Evolutionary conservation across 1,139 yeast genomes (phyloP), one percentile per base, ranked within the genome.

Genomic region (Debaryomyces singareniensis): DNA sequence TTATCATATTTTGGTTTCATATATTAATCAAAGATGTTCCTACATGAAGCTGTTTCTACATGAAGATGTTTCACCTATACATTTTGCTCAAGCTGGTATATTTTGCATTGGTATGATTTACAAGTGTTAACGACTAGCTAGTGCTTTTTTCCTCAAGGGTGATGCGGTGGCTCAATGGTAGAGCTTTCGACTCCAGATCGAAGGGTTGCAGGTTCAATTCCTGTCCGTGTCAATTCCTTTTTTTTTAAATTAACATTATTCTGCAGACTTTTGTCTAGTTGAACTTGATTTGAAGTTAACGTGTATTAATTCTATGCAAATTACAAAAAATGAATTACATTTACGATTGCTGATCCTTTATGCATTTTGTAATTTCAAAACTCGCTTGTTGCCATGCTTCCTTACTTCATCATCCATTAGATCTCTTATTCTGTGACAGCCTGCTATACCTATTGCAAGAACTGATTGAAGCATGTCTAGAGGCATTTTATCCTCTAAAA

Each of bases 131-230:
- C n/a, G n/a, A n/a, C n/a, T n/a, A n/a, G n/a, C n/a, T n/a, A 16
- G 16, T 15, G 5, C 24, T 13, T 15, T 6, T 26, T 26, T 12
- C 18, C 22, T 32, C 25, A 58, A 22, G 61, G 65, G 47, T 57
- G 85, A 76, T 76, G 86, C 84, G 80, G 84, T 78, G 85, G 86
- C 86, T 79, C 87, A 78, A 79, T 78, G 87, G 87, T 77, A 78
- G 87, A 78, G 86, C 85, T 76, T 78, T 78, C 78, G 87, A 78
- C 78, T 79, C 86, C 86, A 78, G 42, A 48, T 49, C 58, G 49
- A 51, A 51, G 44, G 58, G 58, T 51, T 52, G 58, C 58, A 52
- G 57, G 58, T 53, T 53, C 58, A 45, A 53, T 51, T 53, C 58
- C 58, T 53, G 58, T 51, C 55, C 56, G 58, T 48, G 57, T 47